Evolutionary conservation across 345 rosid genomes (phyloP), one percentile per base, ranked within the genome.

Genomic region (Moricandia moricandioides): DNA sequence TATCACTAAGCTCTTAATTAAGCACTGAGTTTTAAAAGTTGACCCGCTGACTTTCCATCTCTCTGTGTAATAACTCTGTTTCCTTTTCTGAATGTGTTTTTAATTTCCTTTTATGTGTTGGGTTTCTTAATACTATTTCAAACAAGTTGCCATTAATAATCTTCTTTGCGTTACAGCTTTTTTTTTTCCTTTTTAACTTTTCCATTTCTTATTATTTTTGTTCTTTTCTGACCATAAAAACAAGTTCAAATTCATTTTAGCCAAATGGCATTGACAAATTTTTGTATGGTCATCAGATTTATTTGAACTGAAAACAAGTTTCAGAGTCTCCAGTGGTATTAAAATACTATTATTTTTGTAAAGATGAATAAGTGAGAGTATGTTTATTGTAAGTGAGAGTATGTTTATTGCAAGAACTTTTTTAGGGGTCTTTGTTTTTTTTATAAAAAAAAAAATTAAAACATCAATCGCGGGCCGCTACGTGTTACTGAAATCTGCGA

Each of bases 1-100:
- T 29, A 29, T 29, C 31, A 29, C 31, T 29, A 29, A 37, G 17
- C 69, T 51, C 35, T 75, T 68, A 69, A 37, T 69, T 40, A 54
- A 62, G 65, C 76, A 78, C 72, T 58, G 47, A 77, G 80, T 71
- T 78, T 71, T 13, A 4, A 70, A 14, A 61, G 81, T 78, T 78
- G 81, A 78, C 81, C 81, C 77, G 72, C 56, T 78, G 81, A 71
- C 81, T 71, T 75, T 77, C 62, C 35, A 24, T 62, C 16, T 63
- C 30, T 43, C 49, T 76, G 65, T 29, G 24, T 64, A 26, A 30
- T 43, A 56, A 70, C 40, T 65, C 62, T 26, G 75, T 77, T 65
- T 71, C 43, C 37, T 45, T 71, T 70, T 57, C 9, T 63, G 31
- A 9, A 27, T 77, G 51, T 35, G 29, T 51, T 7, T 67, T 75